These are phyloP conservation scores for Kondoa subrosea DNA, from an alignment of 768 basidiomycete genomes.

Conservation along the genomic window DNA sequence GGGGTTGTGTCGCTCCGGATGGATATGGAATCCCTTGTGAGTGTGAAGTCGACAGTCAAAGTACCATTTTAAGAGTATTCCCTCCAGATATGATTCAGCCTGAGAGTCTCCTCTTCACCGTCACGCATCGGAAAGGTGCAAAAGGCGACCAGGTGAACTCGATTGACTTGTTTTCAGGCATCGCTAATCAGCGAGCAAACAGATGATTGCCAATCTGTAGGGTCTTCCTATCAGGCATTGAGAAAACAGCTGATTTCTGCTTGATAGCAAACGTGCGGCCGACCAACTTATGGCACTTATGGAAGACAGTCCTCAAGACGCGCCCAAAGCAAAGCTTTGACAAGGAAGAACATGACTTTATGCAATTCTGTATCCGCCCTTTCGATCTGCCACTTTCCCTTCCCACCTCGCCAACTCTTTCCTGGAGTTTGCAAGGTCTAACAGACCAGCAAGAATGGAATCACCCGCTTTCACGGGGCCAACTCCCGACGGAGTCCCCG, in stretches of 20 bases:
- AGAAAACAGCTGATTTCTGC: neutral
- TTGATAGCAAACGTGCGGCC: slow-evolving; percentile 19
- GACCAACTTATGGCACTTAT: slow-evolving; percentile 24
- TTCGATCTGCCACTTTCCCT: slow-evolving; percentile 49
- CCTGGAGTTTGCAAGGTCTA: slow-evolving; percentile 34
- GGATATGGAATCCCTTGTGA: slow-evolving; percentile 35
- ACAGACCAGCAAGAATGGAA: slow-evolving; percentile 54
- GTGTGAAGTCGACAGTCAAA: neutral
- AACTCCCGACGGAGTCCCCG: slow-evolving; percentile 71
- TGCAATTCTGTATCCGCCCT: slow-evolving; percentile 51
- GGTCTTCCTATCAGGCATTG: neutral
- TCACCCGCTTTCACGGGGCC: slow-evolving; percentile 63
- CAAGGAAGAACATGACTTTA: slow-evolving; percentile 1
- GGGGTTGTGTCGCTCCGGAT: neutral
- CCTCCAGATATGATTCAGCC: slow-evolving; percentile 18
- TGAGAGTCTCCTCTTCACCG: slow-evolving; percentile 24
- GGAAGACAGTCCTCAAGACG: slow-evolving; percentile 6
- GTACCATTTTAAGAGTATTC: neutral
- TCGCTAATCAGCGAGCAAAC: neutral
- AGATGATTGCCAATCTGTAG: neutral
- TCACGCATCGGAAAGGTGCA: slow-evolving; percentile 16
- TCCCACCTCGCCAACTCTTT: slow-evolving; percentile 46
- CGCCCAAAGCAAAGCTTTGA: slow-evolving; percentile 19
- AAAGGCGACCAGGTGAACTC: slow-evolving; percentile 18
- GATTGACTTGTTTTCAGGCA: slow-evolving; percentile 4